Percentiles rank a stretch among this genome's conserved stretches.
Evolutionary conservation across 192 early-diverging fungal species (phyloP).

Genomic region (Backusella morwellensis): DNA sequence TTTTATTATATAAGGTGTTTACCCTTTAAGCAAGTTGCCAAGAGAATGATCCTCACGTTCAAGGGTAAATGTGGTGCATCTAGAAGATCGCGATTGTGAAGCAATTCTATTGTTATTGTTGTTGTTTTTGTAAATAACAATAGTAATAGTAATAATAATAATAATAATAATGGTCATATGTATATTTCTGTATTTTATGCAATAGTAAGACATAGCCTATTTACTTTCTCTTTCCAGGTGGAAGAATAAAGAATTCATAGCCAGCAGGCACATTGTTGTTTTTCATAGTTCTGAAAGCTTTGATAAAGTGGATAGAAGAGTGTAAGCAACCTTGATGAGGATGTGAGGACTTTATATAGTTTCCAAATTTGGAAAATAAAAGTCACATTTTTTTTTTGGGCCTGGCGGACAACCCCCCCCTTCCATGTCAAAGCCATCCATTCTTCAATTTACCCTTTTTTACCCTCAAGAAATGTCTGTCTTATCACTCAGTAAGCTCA

Average conservation of each 20-base stretch:
- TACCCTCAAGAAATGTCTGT: neutral
- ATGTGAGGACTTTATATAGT: neutral
- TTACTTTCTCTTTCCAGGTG: neutral
- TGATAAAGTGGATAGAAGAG: neutral
- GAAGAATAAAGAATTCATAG: neutral
- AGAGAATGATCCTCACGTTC: neutral
- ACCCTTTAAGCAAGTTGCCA: neutral
- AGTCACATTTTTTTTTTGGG: neutral
- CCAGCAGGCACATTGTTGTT: neutral
- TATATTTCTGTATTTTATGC: too few relatives aligned
- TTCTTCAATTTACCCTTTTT: neutral
- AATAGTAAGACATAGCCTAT: neutral
- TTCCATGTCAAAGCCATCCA: neutral
- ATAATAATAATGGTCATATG: too few relatives aligned
- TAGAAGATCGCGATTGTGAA: neutral
- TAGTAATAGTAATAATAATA: neutral
- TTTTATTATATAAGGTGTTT: neutral
- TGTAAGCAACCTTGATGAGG: neutral
- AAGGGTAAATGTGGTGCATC: neutral
- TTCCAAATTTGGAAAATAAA: neutral
- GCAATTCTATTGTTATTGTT: neutral
- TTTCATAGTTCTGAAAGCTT: neutral
- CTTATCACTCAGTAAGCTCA: constrained; percentile 8
- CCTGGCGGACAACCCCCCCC: neutral
- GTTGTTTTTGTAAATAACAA: neutral